Conservation (phyloP, 345 rosid species). For the Camelina sativa region DNA sequence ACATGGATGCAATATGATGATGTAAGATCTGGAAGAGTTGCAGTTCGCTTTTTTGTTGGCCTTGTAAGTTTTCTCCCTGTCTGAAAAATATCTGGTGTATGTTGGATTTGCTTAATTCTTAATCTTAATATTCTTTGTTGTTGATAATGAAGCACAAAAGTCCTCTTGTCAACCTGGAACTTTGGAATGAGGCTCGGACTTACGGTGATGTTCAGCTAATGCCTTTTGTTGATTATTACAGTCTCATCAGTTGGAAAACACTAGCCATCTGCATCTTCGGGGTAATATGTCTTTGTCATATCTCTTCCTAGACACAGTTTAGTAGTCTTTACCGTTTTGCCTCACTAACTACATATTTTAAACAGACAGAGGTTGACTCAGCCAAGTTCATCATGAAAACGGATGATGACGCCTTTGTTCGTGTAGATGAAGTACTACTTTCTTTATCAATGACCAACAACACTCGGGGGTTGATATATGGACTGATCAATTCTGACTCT, state of each 20-base stretch:
- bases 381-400: conserved; percentile 96
- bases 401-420: conserved; percentile 97
- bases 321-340: neutral
- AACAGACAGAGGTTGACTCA: conserved; percentile 74
- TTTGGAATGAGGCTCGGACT: conserved; percentile 87
- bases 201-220: conserved; percentile 90
- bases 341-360: conserved; percentile 43
- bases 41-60: conserved; percentile 97
- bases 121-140: conserved; percentile 8
- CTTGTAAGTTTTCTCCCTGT: conserved; percentile 63
- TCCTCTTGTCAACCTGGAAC: conserved; percentile 86
- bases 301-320: conserved; percentile 6
- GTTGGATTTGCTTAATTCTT: neutral
- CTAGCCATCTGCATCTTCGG: conserved; percentile 95
- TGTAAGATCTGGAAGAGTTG: conserved; percentile 75
- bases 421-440: conserved; percentile 83
- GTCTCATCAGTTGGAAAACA: conserved; percentile 96
- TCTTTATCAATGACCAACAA: conserved; percentile 66
- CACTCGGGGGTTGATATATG: conserved; percentile 75
- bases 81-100: neutral
- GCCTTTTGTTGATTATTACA: conserved; percentile 99
- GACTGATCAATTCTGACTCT: conserved; percentile 85
- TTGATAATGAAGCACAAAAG: conserved; percentile 85
- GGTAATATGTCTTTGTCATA: conserved; percentile 53
- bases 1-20: conserved; percentile 98